Percentiles rank a stretch among this genome's conserved stretches.
Conservation (phyloP, 129 eudicot species). For the Pittosporum tobira region DNA sequence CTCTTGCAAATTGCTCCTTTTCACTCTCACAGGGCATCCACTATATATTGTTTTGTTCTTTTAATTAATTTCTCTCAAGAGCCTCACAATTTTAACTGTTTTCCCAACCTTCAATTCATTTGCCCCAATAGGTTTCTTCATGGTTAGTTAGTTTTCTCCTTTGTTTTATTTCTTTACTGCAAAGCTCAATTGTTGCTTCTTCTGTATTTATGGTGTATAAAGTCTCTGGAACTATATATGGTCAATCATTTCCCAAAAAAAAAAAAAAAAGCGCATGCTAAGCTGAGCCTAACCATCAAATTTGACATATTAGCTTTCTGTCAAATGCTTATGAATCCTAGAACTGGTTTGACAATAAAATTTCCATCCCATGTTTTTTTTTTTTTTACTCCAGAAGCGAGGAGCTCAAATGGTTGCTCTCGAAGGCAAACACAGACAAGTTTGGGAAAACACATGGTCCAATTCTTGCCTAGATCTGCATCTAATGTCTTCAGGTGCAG, state of each 20-base stretch:
- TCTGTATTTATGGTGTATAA: not conserved
- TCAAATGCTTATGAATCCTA: not conserved
- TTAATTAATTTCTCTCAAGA: not conserved
- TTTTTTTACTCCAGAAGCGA: constrained; percentile 37
- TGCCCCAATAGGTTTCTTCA: no score
- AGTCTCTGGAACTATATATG: not conserved
- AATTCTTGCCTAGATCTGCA: constrained; percentile 77
- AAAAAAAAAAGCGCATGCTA: not conserved
- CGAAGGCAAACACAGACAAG: constrained; percentile 84
- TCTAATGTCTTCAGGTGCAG: constrained; percentile 98
- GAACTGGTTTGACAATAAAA: not conserved
- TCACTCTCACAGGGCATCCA: not conserved
- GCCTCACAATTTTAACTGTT: not conserved
- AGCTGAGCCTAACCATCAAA: not conserved
- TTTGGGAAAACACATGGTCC: constrained; percentile 89
- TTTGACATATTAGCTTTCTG: no score
- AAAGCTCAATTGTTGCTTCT: not conserved
- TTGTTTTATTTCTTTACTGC: not conserved
- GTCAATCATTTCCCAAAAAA: not conserved
- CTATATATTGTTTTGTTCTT: no score
- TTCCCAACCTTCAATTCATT: not conserved
- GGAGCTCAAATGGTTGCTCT: constrained; percentile 95
- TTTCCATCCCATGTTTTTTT: not conserved
- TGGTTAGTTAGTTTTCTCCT: no score
- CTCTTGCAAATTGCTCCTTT: not conserved